Base-by-base conservation (phyloP, 1,139 yeast genomes). In the Candida labiduridarum region DNA sequence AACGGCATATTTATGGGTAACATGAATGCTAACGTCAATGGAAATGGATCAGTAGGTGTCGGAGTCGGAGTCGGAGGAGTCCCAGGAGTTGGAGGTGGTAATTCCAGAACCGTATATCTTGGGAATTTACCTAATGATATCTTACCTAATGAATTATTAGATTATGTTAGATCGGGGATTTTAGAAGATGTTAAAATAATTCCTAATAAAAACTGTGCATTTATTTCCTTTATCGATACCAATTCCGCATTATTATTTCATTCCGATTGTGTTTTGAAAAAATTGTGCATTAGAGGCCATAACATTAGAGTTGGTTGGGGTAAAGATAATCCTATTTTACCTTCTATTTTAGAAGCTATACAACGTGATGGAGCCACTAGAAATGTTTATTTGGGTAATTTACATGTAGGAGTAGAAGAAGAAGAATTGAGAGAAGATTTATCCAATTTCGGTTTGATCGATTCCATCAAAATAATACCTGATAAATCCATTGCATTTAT, bases 351-450 rank as follows among this genome's bases (percentile, higher is more conserved):
- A 56, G 80, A 82, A 51, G 88, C 94, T 18, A 89, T 92, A 46
- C 85, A 85, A 58, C 83, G 87, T 57, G 92, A 90, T 58, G 91
- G 92, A 36, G 98, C 98, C 9, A 89, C 97, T 5, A 81, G 98
- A 69, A 89, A 89, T 61, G 96, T 94, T 16, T 91, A 88, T 64
- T 76, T 94, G 54, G 96, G 96, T 22, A 84, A 83, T 59, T 73
- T 91, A 49, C 83, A 82, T 45, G 74, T 76, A 51, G 78, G 79
- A 6, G 64, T 66, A 30, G 71, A 66, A 29, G 80, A 79, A 11
- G 81, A 78, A 41, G 85, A 83, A 58, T 69, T 82, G 52, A 63
- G 71, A 52, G 72, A 69, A 40, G 86, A 82, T 60, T 74, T 81
- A 54, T 67, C 76, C 16, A 70, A 71, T 51, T 82, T 73, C 62